Evolutionary conservation across 345 rosid species (phyloP).

Genomic region (rapeseed (Brassica napus)): Da-Ae NC_063437.1:19757501-19758000

Average conservation of each 20-base stretch:
- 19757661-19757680: not conserved
- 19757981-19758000: slow-evolving; percentile 66
- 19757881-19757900: slow-evolving; percentile 53
- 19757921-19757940: slow-evolving; percentile 30
- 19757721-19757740: not conserved
- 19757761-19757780: not conserved
- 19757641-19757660: not conserved
- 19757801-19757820: not conserved
- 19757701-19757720: not conserved
- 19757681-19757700: not conserved
- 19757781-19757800: slow-evolving; percentile 5
- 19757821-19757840: not conserved
- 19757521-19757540: not conserved
- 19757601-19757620: not conserved
- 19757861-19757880: slow-evolving; percentile 59
- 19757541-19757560: not conserved
- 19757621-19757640: not conserved
- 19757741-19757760: not conserved
- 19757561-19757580: not conserved
- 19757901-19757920: slow-evolving; percentile 42
- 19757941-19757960: slow-evolving; percentile 59
- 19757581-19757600: not conserved
- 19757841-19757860: slow-evolving; percentile 29
- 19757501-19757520: not conserved
- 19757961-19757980: slow-evolving; percentile 73